Evolutionary conservation across 1,284 basidiomycete genomes (phyloP).

Genomic region (Ustilago bromivora): DNA sequence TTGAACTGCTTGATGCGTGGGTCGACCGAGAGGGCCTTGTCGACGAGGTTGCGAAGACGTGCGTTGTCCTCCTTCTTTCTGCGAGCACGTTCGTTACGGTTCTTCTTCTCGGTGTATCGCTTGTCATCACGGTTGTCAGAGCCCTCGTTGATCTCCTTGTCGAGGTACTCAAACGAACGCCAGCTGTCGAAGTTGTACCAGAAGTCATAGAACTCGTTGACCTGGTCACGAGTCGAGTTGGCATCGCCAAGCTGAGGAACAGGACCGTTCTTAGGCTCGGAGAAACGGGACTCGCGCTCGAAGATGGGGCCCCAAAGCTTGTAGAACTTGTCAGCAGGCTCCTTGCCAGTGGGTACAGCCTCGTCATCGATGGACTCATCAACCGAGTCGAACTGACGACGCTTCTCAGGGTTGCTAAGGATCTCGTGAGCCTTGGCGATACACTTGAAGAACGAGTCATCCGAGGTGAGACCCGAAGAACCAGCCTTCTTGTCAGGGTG

Average conservation of each 20-base stretch:
- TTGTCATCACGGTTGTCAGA: slow-evolving; percentile 98
- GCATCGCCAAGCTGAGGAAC: slow-evolving; percentile 83
- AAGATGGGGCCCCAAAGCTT: slow-evolving; percentile 81
- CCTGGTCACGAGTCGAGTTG: slow-evolving; percentile 82
- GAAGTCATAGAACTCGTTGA: slow-evolving; percentile 96
- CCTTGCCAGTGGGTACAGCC: slow-evolving; percentile 66
- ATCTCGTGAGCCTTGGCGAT: slow-evolving; percentile 97
- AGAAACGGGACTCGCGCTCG: slow-evolving; percentile 91
- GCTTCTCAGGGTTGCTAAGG: slow-evolving; percentile 85
- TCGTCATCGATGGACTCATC: slow-evolving; percentile 86
- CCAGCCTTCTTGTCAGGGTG: slow-evolving; percentile 98
- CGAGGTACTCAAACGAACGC: slow-evolving; percentile 97
- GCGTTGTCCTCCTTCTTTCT: slow-evolving; percentile 98
- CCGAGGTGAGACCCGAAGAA: slow-evolving; percentile 80
- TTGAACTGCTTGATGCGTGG: slow-evolving; percentile 98
- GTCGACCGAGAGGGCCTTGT: slow-evolving; percentile 85
- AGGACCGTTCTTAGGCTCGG: slow-evolving; percentile 78
- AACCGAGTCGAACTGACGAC: slow-evolving; percentile 95
- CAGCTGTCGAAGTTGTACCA: slow-evolving; percentile 99
- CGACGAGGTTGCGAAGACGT: slow-evolving; percentile 87
- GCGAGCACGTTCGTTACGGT: slow-evolving; percentile 93
- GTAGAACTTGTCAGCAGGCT: slow-evolving; percentile 76
- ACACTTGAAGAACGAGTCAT: slow-evolving; percentile 99
- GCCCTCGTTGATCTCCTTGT: slow-evolving; percentile 98
- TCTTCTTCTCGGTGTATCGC: slow-evolving; percentile 99